These are phyloP conservation scores for Backusella psychrophila DNA, from an alignment of 192 early-diverging fungal genomes.

Conservation along the genomic window DNA sequence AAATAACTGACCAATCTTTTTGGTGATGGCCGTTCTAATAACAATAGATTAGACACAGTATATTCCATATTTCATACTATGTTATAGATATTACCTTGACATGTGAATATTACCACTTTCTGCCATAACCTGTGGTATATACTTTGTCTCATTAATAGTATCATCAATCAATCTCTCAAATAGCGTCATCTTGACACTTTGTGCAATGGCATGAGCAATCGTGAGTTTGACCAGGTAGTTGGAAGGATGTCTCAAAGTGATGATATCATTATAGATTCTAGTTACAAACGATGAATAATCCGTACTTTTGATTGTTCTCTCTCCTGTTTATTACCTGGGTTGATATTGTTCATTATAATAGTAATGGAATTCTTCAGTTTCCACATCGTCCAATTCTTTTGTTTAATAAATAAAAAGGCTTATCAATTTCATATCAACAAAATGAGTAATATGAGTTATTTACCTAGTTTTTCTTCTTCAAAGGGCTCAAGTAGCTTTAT, in stretches of 20 bases:
- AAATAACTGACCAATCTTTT: constrained; percentile 94
- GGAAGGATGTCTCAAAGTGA: constrained; percentile 73
- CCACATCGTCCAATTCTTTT: constrained; percentile 63
- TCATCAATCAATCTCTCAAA: constrained; percentile 93
- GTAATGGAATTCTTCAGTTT: constrained; percentile 80
- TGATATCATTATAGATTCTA: constrained; percentile 88
- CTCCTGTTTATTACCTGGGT: constrained; percentile 42
- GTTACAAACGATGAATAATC: constrained; percentile 22
- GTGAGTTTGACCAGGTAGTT: constrained; percentile 91
- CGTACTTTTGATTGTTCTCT: background rate
- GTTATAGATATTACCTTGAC: constrained; percentile 50
- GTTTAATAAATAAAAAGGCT: background rate
- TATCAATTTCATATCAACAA: too few relatives aligned
- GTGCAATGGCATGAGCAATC: constrained; percentile 94
- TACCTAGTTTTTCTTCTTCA: constrained; percentile 72
- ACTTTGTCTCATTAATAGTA: constrained; percentile 83
- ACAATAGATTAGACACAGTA: background rate
- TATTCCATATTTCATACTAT: background rate
- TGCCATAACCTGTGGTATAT: constrained; percentile 92
- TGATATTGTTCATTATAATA: constrained; percentile 68
- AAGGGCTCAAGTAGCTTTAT: constrained; percentile 70
- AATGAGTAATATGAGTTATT: too few relatives aligned
- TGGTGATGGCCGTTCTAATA: constrained; percentile 81
- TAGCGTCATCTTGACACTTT: constrained; percentile 89
- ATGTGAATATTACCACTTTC: constrained; percentile 90